phyloP scores from a whole-genome alignment of 83 land plant species.

The Thuja plicata region DNA sequence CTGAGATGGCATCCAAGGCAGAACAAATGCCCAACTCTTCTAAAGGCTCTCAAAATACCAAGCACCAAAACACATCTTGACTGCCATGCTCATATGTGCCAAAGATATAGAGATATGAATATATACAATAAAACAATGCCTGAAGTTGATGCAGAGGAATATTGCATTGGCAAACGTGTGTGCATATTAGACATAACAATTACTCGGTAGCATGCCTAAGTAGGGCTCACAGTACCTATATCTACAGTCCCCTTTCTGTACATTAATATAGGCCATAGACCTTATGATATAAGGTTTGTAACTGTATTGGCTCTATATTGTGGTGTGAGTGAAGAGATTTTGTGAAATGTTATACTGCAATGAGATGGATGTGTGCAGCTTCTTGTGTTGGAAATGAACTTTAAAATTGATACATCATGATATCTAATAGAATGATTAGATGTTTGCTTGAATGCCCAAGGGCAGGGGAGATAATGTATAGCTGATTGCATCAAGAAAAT shows the following conservation, averaged over 20 bases:
- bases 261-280: background rate
- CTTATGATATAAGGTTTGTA: background rate
- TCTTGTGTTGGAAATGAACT: too few relatives aligned
- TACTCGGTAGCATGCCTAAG: background rate
- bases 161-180: background rate
- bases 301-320: too few relatives aligned
- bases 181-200: background rate
- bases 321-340: too few relatives aligned
- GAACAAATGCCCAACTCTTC: background rate
- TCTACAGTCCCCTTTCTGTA: background rate
- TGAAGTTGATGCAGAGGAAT: background rate
- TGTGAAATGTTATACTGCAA: too few relatives aligned
- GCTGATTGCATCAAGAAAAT: too few relatives aligned
- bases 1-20: background rate
- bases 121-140: background rate
- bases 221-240: background rate
- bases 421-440: too few relatives aligned
- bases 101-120: background rate
- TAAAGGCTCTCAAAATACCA: background rate
- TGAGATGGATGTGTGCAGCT: too few relatives aligned
- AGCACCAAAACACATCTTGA: conserved; percentile 1
- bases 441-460: too few relatives aligned
- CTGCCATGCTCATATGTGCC: background rate
- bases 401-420: too few relatives aligned
- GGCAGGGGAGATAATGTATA: too few relatives aligned